Percentiles rank a stretch among this genome's conserved stretches.
phyloP scores from a whole-genome alignment of 768 basidiomycete species.

The Xerocomellus amylosporus region DNA sequence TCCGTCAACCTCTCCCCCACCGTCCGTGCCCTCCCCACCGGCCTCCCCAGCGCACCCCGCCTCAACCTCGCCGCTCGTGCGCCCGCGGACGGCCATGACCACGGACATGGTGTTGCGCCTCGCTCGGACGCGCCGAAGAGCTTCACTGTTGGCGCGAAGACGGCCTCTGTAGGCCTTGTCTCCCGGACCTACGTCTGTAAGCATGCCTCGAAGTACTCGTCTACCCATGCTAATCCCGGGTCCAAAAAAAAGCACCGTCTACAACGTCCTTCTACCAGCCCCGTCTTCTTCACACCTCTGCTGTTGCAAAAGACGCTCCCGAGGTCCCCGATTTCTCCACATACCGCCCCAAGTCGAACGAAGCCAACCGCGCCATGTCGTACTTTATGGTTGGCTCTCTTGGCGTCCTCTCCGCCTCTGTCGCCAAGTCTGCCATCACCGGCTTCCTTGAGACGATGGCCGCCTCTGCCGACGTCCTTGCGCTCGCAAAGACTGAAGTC shows the following conservation, averaged over 20 bases:
- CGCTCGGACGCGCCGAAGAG: conserved; percentile 61
- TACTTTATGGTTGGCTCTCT: conserved; percentile 92
- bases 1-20: conserved; percentile 81
- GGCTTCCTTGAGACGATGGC: conserved; percentile 96
- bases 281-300: conserved; percentile 77
- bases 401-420: conserved; percentile 91
- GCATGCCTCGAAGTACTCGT: conserved; percentile 25
- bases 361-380: conserved; percentile 70
- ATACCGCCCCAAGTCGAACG: conserved; percentile 69
- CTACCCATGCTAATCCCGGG: conserved; percentile 14
- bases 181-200: conserved; percentile 66
- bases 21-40: conserved; percentile 72
- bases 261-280: conserved; percentile 56
- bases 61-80: conserved; percentile 73
- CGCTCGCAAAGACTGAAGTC: conserved; percentile 96
- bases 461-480: conserved; percentile 96
- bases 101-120: conserved; percentile 52
- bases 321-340: conserved; percentile 86
- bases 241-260: conserved; percentile 40
- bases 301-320: conserved; percentile 63
- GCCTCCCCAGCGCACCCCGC: conserved; percentile 72
- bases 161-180: conserved; percentile 51
- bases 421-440: conserved; percentile 88
- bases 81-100: conserved; percentile 54
- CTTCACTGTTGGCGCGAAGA: conserved; percentile 57